Evolutionary conservation across 169 alveolate genomes (phyloP).

Genomic region (Plasmodium sp.): DNA sequence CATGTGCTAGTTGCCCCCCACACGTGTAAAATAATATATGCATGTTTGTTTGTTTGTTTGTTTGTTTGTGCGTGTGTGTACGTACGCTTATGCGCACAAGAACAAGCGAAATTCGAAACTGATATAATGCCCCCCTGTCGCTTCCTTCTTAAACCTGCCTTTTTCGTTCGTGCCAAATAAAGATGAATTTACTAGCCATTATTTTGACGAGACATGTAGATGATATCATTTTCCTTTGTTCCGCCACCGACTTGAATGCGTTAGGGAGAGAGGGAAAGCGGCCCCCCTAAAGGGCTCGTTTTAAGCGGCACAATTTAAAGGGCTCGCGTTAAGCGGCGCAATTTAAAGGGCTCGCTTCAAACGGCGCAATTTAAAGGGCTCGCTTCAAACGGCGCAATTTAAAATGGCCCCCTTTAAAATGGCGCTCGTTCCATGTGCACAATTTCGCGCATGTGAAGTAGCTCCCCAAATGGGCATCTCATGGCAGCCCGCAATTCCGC

Average conservation of each 20-base stretch:
- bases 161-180: constrained; percentile 9
- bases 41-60: neutral
- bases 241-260: constrained; percentile 70
- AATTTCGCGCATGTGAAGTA: neutral
- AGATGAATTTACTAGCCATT: constrained; percentile 72
- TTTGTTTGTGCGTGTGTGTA: neutral
- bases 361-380: neutral
- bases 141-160: neutral
- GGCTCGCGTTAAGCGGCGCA: neutral
- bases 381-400: neutral
- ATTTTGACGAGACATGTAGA: constrained; percentile 64
- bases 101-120: neutral
- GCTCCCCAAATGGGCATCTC: neutral
- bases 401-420: neutral
- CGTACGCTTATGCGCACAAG: neutral
- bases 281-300: neutral
- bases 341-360: neutral
- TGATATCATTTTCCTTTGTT: constrained; percentile 65
- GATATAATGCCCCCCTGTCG: neutral
- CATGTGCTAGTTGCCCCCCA: neutral
- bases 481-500: neutral
- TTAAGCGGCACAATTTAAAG: neutral
- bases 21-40: neutral
- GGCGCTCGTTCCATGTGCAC: neutral
- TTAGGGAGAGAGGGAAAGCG: constrained; percentile 24